These are phyloP conservation scores for Barnettozyma wickerhamii DNA, from an alignment of 805 yeast species.

Conservation along the genomic window DNA sequence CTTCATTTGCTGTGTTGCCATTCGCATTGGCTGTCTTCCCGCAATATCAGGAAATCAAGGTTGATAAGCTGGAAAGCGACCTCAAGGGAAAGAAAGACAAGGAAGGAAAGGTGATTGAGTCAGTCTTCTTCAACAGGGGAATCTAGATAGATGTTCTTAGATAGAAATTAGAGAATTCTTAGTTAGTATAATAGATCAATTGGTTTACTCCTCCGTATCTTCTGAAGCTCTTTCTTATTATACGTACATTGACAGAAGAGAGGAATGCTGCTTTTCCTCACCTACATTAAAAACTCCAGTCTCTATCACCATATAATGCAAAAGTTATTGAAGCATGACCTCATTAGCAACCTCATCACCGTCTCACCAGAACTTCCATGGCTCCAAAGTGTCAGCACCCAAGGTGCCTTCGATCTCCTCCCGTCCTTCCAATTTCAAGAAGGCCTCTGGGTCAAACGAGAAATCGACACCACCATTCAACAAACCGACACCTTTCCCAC, in stretches of 20 bases:
- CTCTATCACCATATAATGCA: no score
- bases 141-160: no score
- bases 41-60: constrained; percentile 65
- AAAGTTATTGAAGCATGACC: no score
- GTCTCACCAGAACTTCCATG: constrained; percentile 63
- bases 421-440: constrained; percentile 37
- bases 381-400: constrained; percentile 37
- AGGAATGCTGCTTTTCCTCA: no score
- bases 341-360: not conserved
- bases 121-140: constrained; percentile 90
- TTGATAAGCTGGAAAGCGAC: constrained; percentile 56
- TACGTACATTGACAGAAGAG: no score
- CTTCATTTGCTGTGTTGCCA: constrained; percentile 86
- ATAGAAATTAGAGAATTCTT: no score
- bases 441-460: constrained; percentile 28
- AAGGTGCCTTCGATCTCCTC: constrained; percentile 44
- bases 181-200: no score
- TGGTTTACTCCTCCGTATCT: no score
- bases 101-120: constrained; percentile 50
- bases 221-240: no score
- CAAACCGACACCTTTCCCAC: constrained; percentile 85
- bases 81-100: constrained; percentile 58
- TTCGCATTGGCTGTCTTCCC: constrained; percentile 96
- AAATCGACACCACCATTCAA: constrained; percentile 20
- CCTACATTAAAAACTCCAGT: no score